phyloP scores from a whole-genome alignment of 176 grass and related monocot species.

The Avena eriantha region DNA sequence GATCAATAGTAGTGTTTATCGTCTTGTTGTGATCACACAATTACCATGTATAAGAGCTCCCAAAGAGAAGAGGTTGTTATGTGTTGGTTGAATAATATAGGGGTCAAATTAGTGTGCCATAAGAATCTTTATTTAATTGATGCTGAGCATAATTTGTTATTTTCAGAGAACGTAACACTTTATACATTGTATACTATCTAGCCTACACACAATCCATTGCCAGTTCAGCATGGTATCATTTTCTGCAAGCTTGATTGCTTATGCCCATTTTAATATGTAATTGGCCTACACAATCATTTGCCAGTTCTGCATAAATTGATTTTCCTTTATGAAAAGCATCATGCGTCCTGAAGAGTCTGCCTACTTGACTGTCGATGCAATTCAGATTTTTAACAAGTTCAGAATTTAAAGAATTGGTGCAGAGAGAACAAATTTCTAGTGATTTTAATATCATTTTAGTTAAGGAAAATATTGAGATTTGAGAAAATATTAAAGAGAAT shows the following conservation, averaged over 20 bases:
- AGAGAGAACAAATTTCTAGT: background rate
- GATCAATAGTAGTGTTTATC: background rate
- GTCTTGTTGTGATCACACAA: conserved; percentile 19
- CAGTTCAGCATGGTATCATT: background rate
- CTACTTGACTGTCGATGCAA: background rate
- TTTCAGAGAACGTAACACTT: background rate
- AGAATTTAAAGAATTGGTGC: background rate
- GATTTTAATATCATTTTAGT: background rate
- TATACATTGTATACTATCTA: no score
- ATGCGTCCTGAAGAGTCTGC: background rate
- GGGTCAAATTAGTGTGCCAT: background rate
- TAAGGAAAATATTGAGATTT: background rate
- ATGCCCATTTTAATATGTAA: background rate
- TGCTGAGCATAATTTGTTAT: background rate
- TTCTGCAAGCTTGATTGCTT: background rate
- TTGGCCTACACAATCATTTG: background rate
- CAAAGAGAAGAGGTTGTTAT: conserved; percentile 11
- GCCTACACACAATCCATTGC: no score
- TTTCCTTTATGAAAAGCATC: background rate
- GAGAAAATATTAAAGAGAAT: background rate
- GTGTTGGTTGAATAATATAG: conserved; percentile 43
- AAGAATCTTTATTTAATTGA: no score
- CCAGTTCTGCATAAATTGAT: background rate
- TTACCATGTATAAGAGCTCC: conserved; percentile 1
- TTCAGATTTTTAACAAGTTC: background rate